phyloP scores from a whole-genome alignment of 257 asterid genomes.

The Jasminum sambac region DNA sequence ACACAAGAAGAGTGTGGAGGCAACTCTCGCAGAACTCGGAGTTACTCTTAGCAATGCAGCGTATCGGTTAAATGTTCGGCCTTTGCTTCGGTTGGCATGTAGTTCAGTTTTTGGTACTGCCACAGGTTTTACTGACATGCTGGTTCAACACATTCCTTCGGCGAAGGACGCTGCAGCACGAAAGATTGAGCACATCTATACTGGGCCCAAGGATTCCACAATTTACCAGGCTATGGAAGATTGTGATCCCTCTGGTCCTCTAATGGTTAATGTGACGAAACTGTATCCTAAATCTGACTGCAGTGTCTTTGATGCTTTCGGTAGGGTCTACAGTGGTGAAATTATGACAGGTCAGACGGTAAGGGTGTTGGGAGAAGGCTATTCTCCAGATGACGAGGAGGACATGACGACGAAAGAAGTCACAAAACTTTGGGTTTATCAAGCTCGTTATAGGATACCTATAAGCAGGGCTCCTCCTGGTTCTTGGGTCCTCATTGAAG shows the following conservation, averaged over 20 bases:
- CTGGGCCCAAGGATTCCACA: slow-evolving; percentile 79
- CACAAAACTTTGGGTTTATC: slow-evolving; percentile 94
- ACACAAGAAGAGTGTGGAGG: slow-evolving; percentile 96
- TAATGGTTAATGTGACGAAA: slow-evolving; percentile 90
- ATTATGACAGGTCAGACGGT: slow-evolving; percentile 86
- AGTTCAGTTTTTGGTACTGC: slow-evolving; percentile 95
- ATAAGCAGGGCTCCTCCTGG: slow-evolving; percentile 95
- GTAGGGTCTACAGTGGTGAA: slow-evolving; percentile 96
- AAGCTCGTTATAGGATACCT: slow-evolving; percentile 97
- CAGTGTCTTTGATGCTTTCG: slow-evolving; percentile 94
- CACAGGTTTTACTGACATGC: slow-evolving; percentile 95
- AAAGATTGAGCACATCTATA: slow-evolving; percentile 84
- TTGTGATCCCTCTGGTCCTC: slow-evolving; percentile 86
- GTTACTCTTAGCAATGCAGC: slow-evolving; percentile 97
- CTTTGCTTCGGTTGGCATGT: slow-evolving; percentile 83
- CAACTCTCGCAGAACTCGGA: slow-evolving; percentile 85
- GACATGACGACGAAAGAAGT: slow-evolving; percentile 97
- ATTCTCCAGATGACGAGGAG: slow-evolving; percentile 98
- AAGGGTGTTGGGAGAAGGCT: slow-evolving; percentile 95
- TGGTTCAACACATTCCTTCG: slow-evolving; percentile 94
- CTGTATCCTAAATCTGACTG: slow-evolving; percentile 94
- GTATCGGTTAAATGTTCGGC: slow-evolving; percentile 85
- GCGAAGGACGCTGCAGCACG: slow-evolving; percentile 84
- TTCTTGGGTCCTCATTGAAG: slow-evolving; percentile 98
- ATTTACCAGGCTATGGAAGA: slow-evolving; percentile 76